Conservation (phyloP, 148 eudicot species). For the Rhododendron henanense region DNA sequence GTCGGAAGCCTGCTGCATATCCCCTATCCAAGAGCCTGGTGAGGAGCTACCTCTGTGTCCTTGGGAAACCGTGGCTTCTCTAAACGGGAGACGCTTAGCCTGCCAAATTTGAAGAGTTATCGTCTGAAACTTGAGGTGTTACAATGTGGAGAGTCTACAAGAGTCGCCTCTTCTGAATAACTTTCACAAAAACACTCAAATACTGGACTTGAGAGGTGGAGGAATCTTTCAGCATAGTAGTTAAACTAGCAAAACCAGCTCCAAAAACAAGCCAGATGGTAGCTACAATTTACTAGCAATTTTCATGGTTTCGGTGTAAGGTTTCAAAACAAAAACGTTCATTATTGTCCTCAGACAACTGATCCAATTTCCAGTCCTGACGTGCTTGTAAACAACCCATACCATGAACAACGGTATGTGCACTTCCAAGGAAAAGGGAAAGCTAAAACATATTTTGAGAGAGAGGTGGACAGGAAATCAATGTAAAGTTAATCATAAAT, state of each 20-base stretch:
- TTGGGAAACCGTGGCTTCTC: slow-evolving; percentile 31
- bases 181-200: not conserved
- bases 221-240: not conserved
- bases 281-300: not conserved
- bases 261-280: not conserved
- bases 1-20: slow-evolving; percentile 62
- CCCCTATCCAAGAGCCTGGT: slow-evolving; percentile 59
- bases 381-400: not conserved
- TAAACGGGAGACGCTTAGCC: slow-evolving; percentile 59
- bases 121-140: not conserved
- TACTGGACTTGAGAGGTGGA: not conserved
- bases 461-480: not conserved
- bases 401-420: not conserved
- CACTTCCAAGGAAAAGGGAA: not conserved
- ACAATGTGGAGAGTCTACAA: not conserved
- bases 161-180: not conserved
- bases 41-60: slow-evolving; percentile 45
- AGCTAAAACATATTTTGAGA: not conserved
- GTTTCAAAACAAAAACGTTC: not conserved
- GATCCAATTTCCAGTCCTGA: not conserved
- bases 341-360: not conserved
- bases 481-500: not conserved
- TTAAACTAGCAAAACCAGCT: not conserved
- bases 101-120: slow-evolving; percentile 15
- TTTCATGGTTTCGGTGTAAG: not conserved